A percentile compares a stretch with the other conserved stretches of the same genome.
These are phyloP conservation scores for Cercophora scortea DNA, from an alignment of 495 filamentous ascomycete genomes.

Conservation along the genomic window DNA sequence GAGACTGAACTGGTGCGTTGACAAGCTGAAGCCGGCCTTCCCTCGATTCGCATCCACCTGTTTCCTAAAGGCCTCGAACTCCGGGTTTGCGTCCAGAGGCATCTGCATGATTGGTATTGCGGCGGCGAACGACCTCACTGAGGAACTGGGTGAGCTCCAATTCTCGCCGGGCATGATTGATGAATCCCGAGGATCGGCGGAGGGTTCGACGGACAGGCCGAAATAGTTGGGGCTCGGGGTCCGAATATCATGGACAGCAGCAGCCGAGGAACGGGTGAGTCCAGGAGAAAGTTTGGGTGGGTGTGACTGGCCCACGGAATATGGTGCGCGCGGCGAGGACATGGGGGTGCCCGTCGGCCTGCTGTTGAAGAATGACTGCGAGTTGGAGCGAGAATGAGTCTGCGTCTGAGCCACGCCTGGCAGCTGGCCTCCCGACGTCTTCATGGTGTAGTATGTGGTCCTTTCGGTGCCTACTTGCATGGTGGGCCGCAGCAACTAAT, in stretches of 20 bases:
- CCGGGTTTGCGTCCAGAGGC: slow-evolving; percentile 61
- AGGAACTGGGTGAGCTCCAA: slow-evolving; percentile 64
- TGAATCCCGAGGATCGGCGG: slow-evolving; percentile 52
- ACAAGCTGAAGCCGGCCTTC: slow-evolving; percentile 41
- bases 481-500: neutral
- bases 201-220: slow-evolving; percentile 56
- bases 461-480: slow-evolving; percentile 25
- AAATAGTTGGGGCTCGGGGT: slow-evolving; percentile 76
- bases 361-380: slow-evolving; percentile 29
- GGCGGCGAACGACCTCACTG: slow-evolving; percentile 58
- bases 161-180: slow-evolving; percentile 53
- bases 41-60: slow-evolving; percentile 57
- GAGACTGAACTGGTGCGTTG: slow-evolving; percentile 34
- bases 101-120: slow-evolving; percentile 57
- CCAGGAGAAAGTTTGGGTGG: slow-evolving; percentile 31
- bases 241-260: slow-evolving; percentile 24
- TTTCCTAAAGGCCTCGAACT: slow-evolving; percentile 67
- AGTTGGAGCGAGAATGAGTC: slow-evolving; percentile 31
- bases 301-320: slow-evolving; percentile 39
- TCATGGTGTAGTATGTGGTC: slow-evolving; percentile 37
- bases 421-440: slow-evolving; percentile 36
- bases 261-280: slow-evolving; percentile 9
- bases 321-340: slow-evolving; percentile 29
- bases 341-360: slow-evolving; percentile 34
- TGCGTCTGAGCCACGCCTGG: slow-evolving; percentile 27